Conservation (phyloP, 306 rosid genomes). For the Psophocarpus tetragonolobus region DNA sequence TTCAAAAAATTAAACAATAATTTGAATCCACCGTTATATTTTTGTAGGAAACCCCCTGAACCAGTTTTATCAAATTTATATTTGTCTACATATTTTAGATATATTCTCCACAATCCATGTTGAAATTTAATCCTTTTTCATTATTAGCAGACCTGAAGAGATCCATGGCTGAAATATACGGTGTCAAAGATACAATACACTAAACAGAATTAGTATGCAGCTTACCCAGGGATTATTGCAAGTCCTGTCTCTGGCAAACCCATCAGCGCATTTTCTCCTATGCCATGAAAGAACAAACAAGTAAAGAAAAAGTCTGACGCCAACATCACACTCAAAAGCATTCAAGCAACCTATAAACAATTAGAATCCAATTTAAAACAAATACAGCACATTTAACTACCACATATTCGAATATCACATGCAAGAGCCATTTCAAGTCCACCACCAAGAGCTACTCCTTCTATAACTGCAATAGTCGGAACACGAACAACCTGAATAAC, state of each 20-base stretch:
- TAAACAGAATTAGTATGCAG: slow-evolving; percentile 26
- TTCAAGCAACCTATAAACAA: slow-evolving; percentile 23
- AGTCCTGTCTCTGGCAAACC: slow-evolving; percentile 98
- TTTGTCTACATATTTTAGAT: not conserved
- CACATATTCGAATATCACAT: slow-evolving; percentile 95
- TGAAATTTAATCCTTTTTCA: slow-evolving; percentile 5
- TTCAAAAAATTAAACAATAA: not conserved
- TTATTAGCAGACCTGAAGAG: not conserved
- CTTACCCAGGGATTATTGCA: slow-evolving; percentile 96
- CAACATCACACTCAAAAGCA: slow-evolving; percentile 11
- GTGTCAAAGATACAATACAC: not conserved
- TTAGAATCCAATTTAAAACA: slow-evolving; percentile 1
- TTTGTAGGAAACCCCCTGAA: too few species aligned
- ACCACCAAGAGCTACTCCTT: slow-evolving; percentile 95
- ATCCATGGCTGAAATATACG: slow-evolving; percentile 2
- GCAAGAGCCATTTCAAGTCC: slow-evolving; percentile 97
- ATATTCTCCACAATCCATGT: not conserved
- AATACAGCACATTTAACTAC: slow-evolving; percentile 42
- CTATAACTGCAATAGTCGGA: slow-evolving; percentile 88
- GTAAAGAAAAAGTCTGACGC: slow-evolving; percentile 18
- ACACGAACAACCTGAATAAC: slow-evolving; percentile 59
- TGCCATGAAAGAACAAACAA: slow-evolving; percentile 33
- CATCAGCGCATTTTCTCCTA: slow-evolving; percentile 77
- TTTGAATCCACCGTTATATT: not conserved
- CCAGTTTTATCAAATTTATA: not conserved